Evolutionary conservation across 2,329 filamentous ascomycete genomes (phyloP).

Genomic region (Orbilia oligospora): DNA sequence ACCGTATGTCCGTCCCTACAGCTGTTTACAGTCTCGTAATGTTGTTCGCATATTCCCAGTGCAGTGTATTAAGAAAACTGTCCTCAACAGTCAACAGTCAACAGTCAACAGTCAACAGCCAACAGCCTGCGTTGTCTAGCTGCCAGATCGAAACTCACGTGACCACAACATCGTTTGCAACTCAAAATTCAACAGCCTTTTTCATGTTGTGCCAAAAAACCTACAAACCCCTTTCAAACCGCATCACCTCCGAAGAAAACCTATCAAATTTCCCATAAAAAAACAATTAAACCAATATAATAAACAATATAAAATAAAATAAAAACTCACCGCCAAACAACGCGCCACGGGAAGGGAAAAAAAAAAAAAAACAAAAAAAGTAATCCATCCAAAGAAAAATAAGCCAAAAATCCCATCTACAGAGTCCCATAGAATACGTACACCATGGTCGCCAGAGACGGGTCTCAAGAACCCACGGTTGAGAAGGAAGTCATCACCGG

Average conservation of each 20-base stretch:
- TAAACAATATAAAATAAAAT: no score
- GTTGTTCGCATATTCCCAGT: no score
- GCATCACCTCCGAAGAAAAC: slow-evolving; percentile 55
- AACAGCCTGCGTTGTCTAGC: neutral
- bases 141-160: neutral
- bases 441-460: slow-evolving; percentile 52
- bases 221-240: slow-evolving; percentile 46
- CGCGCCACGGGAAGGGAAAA: neutral
- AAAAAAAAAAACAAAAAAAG: neutral
- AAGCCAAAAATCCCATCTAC: slow-evolving; percentile 5
- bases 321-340: slow-evolving; percentile 26
- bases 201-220: neutral
- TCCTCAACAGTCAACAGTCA: no score
- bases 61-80: no score
- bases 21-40: no score
- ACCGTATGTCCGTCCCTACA: no score
- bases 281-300: neutral
- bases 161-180: slow-evolving; percentile 2
- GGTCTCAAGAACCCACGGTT: slow-evolving; percentile 50
- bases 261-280: slow-evolving; percentile 1
- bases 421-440: neutral
- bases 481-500: slow-evolving; percentile 60
- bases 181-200: neutral
- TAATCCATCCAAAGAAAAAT: neutral
- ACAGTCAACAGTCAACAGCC: no score